Evolutionary conservation across 2,329 filamentous ascomycete species (phyloP), one percentile per base, ranked within the genome.

Genomic region (Nigrospora sphaerica): DNA sequence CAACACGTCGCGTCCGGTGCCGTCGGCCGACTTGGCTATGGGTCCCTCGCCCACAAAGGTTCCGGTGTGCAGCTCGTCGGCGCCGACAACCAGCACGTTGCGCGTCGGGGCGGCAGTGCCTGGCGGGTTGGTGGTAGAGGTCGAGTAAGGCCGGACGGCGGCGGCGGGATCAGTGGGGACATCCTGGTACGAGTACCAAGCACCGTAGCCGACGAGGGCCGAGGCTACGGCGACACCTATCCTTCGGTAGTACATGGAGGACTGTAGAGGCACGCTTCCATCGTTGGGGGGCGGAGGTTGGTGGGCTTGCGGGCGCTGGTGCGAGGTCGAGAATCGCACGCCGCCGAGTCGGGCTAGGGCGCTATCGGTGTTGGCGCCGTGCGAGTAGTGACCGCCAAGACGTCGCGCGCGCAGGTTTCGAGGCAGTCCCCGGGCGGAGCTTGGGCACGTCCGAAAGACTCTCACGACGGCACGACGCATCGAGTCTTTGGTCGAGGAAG

Each of bases 61-160:
- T 19, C 88, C 87, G 12, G 92, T 93, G 61, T 91, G 92, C 42
- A 98, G 80, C 64, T 95, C 85, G 62, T 95, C 89, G 59, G 91
- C 86, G 50, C 92, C 89, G 44, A 98, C 88, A 37, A 96, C 83
- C 19, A 97, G 75, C 17, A 95, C 88, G 54, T 75, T 90, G 66
- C 68, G 79, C 36, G 77, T 80, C 11, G 73, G 69, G 31, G 68
- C 60, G 19, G 68, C 70, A 58, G 68, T 67, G 53, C 61, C 62
- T 19, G 60, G 49, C 38, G 58, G 51, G 37, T 59, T 61, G 46
- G 64, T 55, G 12, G 69, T 67, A 16, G 69, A 67, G 55, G 74
- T 70, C 55, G 67, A 67, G 42, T 67, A 69, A 45, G 69, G 57
- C 48, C 65, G 62, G 19, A 61, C 61, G 47, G 58, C 57, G 47